phyloP scores from a whole-genome alignment of 2,329 filamentous ascomycete genomes.

The Ustulina deusta region DNA sequence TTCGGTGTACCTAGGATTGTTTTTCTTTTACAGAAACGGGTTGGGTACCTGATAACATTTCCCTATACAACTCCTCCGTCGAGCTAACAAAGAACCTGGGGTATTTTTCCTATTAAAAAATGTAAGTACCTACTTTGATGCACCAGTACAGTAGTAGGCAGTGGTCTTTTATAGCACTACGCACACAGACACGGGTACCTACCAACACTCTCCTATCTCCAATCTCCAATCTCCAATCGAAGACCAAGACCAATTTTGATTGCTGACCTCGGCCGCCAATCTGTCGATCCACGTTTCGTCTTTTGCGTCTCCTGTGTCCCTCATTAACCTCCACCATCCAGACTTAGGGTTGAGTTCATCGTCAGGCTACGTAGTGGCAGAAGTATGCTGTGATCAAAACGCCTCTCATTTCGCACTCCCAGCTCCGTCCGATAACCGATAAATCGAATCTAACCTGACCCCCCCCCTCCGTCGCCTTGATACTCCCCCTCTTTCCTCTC shows the following conservation, averaged over 20 bases:
- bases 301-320: conserved; percentile 16
- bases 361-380: neutral
- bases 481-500: neutral
- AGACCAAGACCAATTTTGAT: conserved; percentile 31
- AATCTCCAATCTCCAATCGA: conserved; percentile 12
- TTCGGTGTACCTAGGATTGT: neutral
- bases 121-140: neutral
- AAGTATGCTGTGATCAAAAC: conserved; percentile 14
- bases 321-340: conserved; percentile 9
- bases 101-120: neutral
- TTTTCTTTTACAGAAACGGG: neutral
- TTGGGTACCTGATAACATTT: neutral
- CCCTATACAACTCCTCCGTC: neutral
- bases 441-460: neutral
- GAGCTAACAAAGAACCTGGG: neutral
- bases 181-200: neutral
- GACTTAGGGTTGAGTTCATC: conserved; percentile 2
- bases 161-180: neutral
- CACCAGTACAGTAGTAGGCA: neutral
- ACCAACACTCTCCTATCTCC: neutral
- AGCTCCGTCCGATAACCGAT: conserved; percentile 8
- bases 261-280: conserved; percentile 34
- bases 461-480: neutral
- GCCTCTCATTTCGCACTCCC: conserved; percentile 5
- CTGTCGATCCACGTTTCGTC: conserved; percentile 30